Conservation (phyloP, 2,329 filamentous ascomycete species). For the Albophoma yamanashiensis region DNA sequence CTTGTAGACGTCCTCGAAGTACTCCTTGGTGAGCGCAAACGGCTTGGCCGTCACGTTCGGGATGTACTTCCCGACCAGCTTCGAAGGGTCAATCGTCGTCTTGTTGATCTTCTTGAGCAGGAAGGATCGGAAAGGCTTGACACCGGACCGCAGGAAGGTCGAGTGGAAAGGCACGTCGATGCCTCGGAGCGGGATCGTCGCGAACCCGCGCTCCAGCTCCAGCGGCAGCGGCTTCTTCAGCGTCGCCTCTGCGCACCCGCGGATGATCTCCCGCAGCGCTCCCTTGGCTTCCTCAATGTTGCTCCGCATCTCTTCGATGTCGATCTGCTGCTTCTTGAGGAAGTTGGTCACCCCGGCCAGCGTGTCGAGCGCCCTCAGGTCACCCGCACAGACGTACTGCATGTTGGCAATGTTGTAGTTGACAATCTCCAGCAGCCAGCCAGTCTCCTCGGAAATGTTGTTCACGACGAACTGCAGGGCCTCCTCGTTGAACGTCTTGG, state of each 20-base stretch:
- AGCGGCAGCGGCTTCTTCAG: conserved; percentile 80
- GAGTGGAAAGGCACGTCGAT: conserved; percentile 99
- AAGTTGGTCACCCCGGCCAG: conserved; percentile 81
- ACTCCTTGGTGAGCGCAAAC: conserved; percentile 94
- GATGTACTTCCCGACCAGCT: conserved; percentile 97
- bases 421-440: conserved; percentile 97
- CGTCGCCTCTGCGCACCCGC: conserved; percentile 76
- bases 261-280: conserved; percentile 84
- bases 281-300: conserved; percentile 86
- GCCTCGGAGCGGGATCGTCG: conserved; percentile 90
- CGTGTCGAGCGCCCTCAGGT: conserved; percentile 60
- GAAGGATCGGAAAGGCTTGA: conserved; percentile 98
- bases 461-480: conserved; percentile 94
- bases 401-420: conserved; percentile 81
- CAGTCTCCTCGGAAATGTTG: conserved; percentile 87
- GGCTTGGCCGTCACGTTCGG: conserved; percentile 96
- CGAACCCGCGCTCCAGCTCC: conserved; percentile 87
- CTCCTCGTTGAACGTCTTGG: conserved; percentile 97
- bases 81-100: conserved; percentile 94
- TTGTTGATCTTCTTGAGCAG: conserved; percentile 99
- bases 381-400: conserved; percentile 65
- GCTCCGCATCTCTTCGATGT: conserved; percentile 87
- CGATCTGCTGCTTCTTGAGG: conserved; percentile 92
- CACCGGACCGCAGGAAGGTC: conserved; percentile 92
- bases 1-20: conserved; percentile 97